Base-by-base conservation (phyloP, 352 stramenopile genomes). In the Elongisporangium anandrum region DNA sequence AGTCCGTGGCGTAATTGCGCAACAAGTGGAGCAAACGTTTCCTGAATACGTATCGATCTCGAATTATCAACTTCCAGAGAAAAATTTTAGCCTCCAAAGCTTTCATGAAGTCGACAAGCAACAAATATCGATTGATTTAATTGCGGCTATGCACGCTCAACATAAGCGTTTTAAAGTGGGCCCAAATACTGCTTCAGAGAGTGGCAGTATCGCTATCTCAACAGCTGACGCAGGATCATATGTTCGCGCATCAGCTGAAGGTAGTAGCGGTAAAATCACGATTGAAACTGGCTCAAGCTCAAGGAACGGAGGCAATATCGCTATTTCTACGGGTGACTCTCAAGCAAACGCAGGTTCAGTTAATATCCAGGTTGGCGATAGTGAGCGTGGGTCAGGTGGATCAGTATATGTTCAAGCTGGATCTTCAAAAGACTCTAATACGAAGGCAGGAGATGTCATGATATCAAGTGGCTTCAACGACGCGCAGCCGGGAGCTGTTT, bases 51-150 rank as follows among this genome's bases (percentile, higher is more conserved):
- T 98, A 29, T 83, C 87, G 48, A 69, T 96, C 17, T 81, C 92
- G 23, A 84, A 91, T n/a, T 95, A 92, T 58, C 58, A 77, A 21
- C 56, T 98, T 13, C 81, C 79, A 0, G 90, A 97, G 57, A 94
- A 96, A 61, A 86, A 90, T 49, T 95, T 97, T 58, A 85, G 73
- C 9, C 79, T 97, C 29, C 72, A 95, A 41, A 63, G 96, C 50
- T 98, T 98, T 62, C 82, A 96, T 57, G 88, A 98, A 80, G 90
- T 98, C 29, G 92, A 98, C 73, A 98, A 98, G 61, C 87, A 96
- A 50, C 76, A 79, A 21, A 88, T 98, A 7, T 81, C 88, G 4
- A 85, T 98, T 45, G 95, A 98, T 69, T 59, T 97, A 7, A 68
- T 98, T 45, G 85, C 81, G 45, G 91, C 90, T 24, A 76, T 98